phyloP scores from a whole-genome alignment of 257 asterid species.

The Nicotiana tomentosiformis region DNA sequence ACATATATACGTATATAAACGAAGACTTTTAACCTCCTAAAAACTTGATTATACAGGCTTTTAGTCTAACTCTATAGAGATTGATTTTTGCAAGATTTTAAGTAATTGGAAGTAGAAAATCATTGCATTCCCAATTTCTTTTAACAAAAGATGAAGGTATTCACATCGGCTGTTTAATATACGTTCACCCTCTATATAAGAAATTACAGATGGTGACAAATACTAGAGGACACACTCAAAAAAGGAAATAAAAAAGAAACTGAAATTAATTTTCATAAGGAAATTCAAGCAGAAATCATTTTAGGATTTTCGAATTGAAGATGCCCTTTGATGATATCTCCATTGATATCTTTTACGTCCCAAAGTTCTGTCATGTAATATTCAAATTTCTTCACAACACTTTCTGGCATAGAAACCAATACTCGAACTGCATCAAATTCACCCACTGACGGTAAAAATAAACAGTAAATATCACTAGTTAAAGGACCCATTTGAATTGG shows the following conservation, averaged over 20 bases:
- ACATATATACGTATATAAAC: no score
- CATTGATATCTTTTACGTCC: slow-evolving; percentile 16
- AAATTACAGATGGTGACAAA: not conserved
- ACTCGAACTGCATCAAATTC: slow-evolving; percentile 46
- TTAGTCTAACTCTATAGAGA: not conserved
- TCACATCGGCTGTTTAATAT: not conserved
- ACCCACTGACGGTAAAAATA: slow-evolving; percentile 53
- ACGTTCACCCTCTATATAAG: not conserved
- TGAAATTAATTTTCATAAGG: not conserved
- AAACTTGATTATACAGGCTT: not conserved
- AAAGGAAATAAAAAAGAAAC: not conserved
- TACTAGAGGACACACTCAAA: not conserved
- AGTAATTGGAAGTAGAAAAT: not conserved
- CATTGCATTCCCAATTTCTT: not conserved
- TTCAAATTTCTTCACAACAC: slow-evolving; percentile 42
- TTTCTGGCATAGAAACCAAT: slow-evolving; percentile 63
- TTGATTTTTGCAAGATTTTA: not conserved
- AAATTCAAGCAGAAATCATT: slow-evolving; percentile 34
- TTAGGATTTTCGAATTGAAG: slow-evolving; percentile 30
- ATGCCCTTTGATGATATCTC: slow-evolving; percentile 24
- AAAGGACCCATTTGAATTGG: slow-evolving; percentile 71
- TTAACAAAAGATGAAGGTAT: not conserved
- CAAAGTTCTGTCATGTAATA: slow-evolving; percentile 48
- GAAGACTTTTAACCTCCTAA: not conserved
- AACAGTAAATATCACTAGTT: slow-evolving; percentile 62